These are phyloP conservation scores for Apium graveolens DNA, from an alignment of 129 eudicot species.

Conservation along the genomic window DNA sequence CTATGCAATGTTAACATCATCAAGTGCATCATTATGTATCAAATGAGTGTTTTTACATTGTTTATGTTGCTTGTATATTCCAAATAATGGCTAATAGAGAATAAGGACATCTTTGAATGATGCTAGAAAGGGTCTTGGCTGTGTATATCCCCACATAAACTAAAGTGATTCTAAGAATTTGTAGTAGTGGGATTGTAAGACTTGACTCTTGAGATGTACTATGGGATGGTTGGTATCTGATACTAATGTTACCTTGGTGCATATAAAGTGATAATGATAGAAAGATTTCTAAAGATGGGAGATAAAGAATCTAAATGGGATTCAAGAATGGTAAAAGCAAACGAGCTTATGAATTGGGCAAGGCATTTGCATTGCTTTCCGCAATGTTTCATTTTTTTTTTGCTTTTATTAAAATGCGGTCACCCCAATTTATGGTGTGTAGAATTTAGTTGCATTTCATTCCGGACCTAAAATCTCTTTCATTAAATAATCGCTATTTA, in stretches of 20 bases:
- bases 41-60: background rate
- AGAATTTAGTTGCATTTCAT: too few species aligned
- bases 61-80: slow-evolving; percentile 15
- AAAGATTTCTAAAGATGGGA: background rate
- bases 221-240: slow-evolving; percentile 21
- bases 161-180: slow-evolving; percentile 10
- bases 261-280: background rate
- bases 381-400: background rate
- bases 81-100: background rate
- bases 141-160: background rate
- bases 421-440: too few species aligned
- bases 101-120: slow-evolving; percentile 9
- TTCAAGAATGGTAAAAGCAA: background rate
- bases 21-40: background rate
- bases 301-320: background rate
- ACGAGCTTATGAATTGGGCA: slow-evolving; percentile 6
- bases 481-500: too few species aligned
- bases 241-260: slow-evolving; percentile 12
- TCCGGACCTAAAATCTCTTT: too few species aligned
- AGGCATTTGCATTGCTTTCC: slow-evolving; percentile 11
- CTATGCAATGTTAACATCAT: slow-evolving; percentile 11
- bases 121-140: slow-evolving; percentile 6
- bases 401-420: background rate
- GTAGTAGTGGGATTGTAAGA: slow-evolving; percentile 14
- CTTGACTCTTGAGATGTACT: too few species aligned